Evolutionary conservation across 2,329 filamentous ascomycete genomes (phyloP), one percentile per base, ranked within the genome.

Genomic region (Orbilia javanica): DNA sequence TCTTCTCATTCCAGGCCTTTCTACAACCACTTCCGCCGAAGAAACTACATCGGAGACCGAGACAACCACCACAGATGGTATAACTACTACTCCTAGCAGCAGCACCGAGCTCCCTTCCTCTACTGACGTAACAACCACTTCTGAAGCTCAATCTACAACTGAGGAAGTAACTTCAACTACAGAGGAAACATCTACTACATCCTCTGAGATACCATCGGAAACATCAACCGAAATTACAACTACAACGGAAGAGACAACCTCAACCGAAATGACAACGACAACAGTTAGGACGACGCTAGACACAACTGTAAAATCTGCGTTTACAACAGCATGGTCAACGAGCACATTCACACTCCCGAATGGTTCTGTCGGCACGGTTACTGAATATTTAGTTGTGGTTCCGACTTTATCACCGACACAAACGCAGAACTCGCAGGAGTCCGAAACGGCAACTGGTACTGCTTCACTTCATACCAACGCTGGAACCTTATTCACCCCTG

Each of bases 381-480:
- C 73, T 25, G 57, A 77, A 36, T 77, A 20, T 34, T 31, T 77
- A 11, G 73, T 77, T 29, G 73, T 77, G 5, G 66, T 70, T n/a
- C 73, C 73, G 11, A 77, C 73, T 11, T 46, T 66, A 27, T 22
- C 39, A 20, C 65, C 66, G 18, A 52, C 66, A 20, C 34, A 42
- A 8, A 15, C 65, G 13, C 39, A 62, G 48, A 34, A 57, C 36
- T 60, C 73, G 27, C 36, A 69, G 13, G 55, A 76, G 39, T 50
- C 64, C 6, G 31, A 71, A 34, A 66, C 65, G 36, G 34, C 50
- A 53, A 77, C 66, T 50, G 57, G 57, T 15, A 60, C 65, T 31
- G 65, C 73, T 18, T 77, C 73, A 20, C 31, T 77, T 39, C 73
- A 77, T 52, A 70, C 73, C 29, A 77, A 71, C 22, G 65, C 57